phyloP scores from a whole-genome alignment of 2,329 filamentous ascomycete species.

The Trichocomaceae sp. region DNA sequence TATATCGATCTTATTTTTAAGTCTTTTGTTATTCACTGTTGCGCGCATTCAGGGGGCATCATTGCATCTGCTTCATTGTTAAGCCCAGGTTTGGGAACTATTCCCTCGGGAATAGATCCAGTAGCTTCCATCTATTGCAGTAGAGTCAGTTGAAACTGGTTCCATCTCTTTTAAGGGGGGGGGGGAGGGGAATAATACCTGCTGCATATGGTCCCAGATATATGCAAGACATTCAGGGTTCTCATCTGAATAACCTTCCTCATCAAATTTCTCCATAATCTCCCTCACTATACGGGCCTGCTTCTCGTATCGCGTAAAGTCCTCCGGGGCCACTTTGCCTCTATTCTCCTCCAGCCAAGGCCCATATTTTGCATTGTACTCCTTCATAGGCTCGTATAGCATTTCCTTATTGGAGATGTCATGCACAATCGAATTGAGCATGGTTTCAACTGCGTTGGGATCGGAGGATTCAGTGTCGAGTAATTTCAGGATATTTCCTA shows the following conservation, averaged over 20 bases:
- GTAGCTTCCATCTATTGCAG: slow-evolving; percentile 88
- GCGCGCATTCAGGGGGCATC: slow-evolving; percentile 55
- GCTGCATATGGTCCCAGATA: slow-evolving; percentile 96
- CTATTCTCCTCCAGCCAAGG: slow-evolving; percentile 77
- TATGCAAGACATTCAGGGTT: slow-evolving; percentile 78
- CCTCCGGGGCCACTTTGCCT: slow-evolving; percentile 55
- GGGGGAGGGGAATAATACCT: slow-evolving; percentile 49
- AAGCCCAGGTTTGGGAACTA: slow-evolving; percentile 55
- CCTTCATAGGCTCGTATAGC: slow-evolving; percentile 97
- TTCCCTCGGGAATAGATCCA: slow-evolving; percentile 80
- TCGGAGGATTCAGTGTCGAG: slow-evolving; percentile 41
- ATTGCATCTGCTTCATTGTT: slow-evolving; percentile 32
- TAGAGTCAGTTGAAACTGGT: background rate
- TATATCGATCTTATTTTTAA: background rate
- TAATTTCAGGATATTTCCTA: slow-evolving; percentile 88
- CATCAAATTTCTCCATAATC: slow-evolving; percentile 85
- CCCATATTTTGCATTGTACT: slow-evolving; percentile 87
- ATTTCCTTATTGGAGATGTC: slow-evolving; percentile 98
- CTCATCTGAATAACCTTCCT: slow-evolving; percentile 70
- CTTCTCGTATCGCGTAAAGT: slow-evolving; percentile 71
- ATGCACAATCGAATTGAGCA: slow-evolving; percentile 98
- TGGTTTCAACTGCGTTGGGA: slow-evolving; percentile 87
- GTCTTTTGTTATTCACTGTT: slow-evolving; percentile 43
- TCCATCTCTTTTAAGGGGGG: background rate
- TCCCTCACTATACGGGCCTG: slow-evolving; percentile 74